phyloP scores from a whole-genome alignment of 495 filamentous ascomycete species.

The Filosporella fistucella region DNA sequence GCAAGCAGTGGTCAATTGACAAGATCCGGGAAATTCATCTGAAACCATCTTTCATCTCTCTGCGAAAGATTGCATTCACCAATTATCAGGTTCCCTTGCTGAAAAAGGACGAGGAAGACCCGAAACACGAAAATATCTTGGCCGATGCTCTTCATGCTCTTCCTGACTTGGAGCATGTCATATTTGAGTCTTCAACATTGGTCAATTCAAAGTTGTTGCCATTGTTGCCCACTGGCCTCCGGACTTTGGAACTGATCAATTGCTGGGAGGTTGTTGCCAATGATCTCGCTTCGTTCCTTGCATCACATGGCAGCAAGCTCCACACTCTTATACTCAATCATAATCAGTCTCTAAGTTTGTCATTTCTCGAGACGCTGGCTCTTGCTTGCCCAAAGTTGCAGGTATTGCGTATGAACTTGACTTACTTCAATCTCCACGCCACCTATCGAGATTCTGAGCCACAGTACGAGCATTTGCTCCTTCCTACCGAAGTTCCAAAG shows the following conservation, averaged over 20 bases:
- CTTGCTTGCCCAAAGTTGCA: slow-evolving; percentile 62
- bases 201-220: slow-evolving; percentile 54
- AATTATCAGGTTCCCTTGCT: slow-evolving; percentile 53
- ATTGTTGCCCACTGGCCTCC: slow-evolving; percentile 57
- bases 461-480: slow-evolving; percentile 59
- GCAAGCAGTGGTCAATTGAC: slow-evolving; percentile 39
- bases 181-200: slow-evolving; percentile 64
- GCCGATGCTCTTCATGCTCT: slow-evolving; percentile 54
- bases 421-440: slow-evolving; percentile 51
- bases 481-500: slow-evolving; percentile 53
- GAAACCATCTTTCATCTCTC: slow-evolving; percentile 49
- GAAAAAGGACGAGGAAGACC: slow-evolving; percentile 24
- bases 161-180: slow-evolving; percentile 54
- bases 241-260: slow-evolving; percentile 65
- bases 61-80: slow-evolving; percentile 58
- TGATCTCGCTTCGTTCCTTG: slow-evolving; percentile 54
- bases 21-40: slow-evolving; percentile 50
- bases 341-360: slow-evolving; percentile 69
- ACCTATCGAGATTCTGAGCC: slow-evolving; percentile 66
- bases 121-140: slow-evolving; percentile 36
- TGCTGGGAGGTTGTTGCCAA: slow-evolving; percentile 63
- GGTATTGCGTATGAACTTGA: slow-evolving; percentile 66
- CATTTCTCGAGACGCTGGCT: slow-evolving; percentile 60
- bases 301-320: slow-evolving; percentile 55
- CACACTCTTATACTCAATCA: slow-evolving; percentile 64